Evolutionary conservation across 352 stramenopile genomes (phyloP), one percentile per base, ranked within the genome.

Genomic region (Plasmopara viticola): DNA sequence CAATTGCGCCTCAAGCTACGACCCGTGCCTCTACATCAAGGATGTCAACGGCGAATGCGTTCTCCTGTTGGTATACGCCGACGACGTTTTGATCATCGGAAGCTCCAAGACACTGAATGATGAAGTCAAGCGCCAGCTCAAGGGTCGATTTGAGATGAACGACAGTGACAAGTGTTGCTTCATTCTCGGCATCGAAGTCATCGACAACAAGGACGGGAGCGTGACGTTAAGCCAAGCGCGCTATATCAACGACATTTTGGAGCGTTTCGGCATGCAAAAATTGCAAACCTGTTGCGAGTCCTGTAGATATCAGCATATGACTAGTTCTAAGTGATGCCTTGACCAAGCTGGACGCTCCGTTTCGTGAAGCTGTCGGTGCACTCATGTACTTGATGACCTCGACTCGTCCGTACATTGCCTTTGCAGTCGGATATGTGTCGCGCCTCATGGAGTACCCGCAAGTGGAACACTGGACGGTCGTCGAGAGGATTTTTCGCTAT

Each of bases 311-410:
- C 10, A 35, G 10, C 10, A 35, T 12, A 2, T 12, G 20, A 48
- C 9, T 48, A 7, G 42, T 37, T 25, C 25, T 20, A 48, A 28
- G 42, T 6, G 9, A 37, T 25, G 20, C 20, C 20, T 29, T 18
- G 18, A 9, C 5, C 28, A 48, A 7, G 42, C 17, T 4, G 33
- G 17, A 6, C 20, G 50, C 37, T 3, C 50, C 35, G 6, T 59
- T 56, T 37, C 45, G 41, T 4, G 47, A 64, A 15, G 34, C 41
- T 35, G 58, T 62, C 5, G 48, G 47, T 14, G 58, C 58, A 1
- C 49, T 63, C 5, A 58, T 58, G 44, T 38, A 63, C 31, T 44
- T 58, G 38, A 64, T 64, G 45, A 56, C 50, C 9, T 28, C 49
- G 6, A 53, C 55, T 37, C 56, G 38, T 1, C 56, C 56, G 35